Conservation (phyloP, 2,329 filamentous ascomycete species). For the Pseudogymnoascus sp. region DNA sequence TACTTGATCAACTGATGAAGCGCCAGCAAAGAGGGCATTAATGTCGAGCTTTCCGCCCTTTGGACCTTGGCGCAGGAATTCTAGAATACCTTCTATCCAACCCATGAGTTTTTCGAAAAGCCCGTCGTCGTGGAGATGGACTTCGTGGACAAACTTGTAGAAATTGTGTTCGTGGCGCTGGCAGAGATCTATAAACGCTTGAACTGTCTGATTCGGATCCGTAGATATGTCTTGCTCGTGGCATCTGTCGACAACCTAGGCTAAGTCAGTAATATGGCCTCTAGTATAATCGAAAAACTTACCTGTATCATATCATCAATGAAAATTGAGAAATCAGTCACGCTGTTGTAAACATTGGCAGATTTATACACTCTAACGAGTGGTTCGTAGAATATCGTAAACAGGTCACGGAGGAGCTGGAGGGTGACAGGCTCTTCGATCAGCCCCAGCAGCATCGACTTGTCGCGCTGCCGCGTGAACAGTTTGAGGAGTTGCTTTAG, state of each 20-base stretch:
- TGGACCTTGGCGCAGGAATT: constrained; percentile 84
- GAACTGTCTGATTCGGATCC: constrained; percentile 96
- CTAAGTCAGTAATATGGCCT: constrained; percentile 16
- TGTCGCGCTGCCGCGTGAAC: constrained; percentile 84
- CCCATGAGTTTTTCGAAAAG: constrained; percentile 94
- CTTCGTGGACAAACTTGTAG: constrained; percentile 98
- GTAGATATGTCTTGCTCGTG: constrained; percentile 75
- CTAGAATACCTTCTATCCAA: constrained; percentile 92
- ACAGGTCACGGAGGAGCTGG: constrained; percentile 90
- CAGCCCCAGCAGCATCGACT: constrained; percentile 91
- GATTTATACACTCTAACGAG: constrained; percentile 97
- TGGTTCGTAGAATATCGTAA: constrained; percentile 98
- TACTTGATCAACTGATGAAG: constrained; percentile 58
- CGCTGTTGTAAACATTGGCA: constrained; percentile 94
- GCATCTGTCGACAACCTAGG: constrained; percentile 56
- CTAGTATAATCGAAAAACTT: constrained; percentile 16
- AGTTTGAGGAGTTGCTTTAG: constrained; percentile 93
- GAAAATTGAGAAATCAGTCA: constrained; percentile 92
- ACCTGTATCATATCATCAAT: constrained; percentile 88
- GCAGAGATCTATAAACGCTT: constrained; percentile 95
- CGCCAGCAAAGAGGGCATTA: constrained; percentile 84
- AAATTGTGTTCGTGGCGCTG: constrained; percentile 92
- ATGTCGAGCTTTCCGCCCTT: constrained; percentile 83
- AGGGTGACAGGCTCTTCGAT: constrained; percentile 97
- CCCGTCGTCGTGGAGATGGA: constrained; percentile 93